Conservation (phyloP, 2,329 filamentous ascomycete genomes). For the Aureobasidium lini region DNA sequence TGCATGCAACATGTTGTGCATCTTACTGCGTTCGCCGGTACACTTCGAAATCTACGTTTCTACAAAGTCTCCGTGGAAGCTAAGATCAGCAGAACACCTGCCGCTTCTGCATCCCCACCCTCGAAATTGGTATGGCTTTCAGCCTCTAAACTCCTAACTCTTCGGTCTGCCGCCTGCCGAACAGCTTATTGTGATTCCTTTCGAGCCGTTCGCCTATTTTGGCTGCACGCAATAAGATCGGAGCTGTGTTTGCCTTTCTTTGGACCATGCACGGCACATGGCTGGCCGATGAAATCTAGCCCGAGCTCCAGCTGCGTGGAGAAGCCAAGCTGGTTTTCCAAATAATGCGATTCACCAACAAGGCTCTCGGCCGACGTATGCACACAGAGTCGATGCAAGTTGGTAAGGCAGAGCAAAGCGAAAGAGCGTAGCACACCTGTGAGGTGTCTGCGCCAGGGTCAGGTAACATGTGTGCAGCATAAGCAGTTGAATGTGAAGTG, state of each 20-base stretch:
- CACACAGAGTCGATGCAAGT: too few relatives aligned
- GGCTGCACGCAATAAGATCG: neutral
- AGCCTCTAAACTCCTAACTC: neutral
- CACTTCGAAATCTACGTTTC: neutral
- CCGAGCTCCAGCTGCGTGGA: constrained; percentile 1
- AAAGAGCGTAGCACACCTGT: too few relatives aligned
- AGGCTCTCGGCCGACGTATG: too few relatives aligned
- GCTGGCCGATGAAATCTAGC: neutral
- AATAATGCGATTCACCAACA: neutral
- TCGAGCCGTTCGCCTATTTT: neutral
- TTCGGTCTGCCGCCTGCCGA: neutral
- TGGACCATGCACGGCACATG: neutral
- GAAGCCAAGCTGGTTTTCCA: constrained; percentile 20
- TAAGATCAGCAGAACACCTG: neutral
- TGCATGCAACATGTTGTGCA: constrained; percentile 3
- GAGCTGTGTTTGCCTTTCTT: neutral
- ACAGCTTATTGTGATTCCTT: neutral
- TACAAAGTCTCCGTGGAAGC: neutral
- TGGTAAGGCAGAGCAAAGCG: too few relatives aligned
- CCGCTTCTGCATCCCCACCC: neutral
- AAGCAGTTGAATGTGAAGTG: too few relatives aligned
- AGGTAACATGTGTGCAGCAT: too few relatives aligned
- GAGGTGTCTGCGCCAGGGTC: too few relatives aligned
- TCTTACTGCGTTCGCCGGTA: neutral
- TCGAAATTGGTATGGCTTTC: neutral